Conservation (phyloP, 495 filamentous ascomycete species). For the Podospora fimiseda region DNA sequence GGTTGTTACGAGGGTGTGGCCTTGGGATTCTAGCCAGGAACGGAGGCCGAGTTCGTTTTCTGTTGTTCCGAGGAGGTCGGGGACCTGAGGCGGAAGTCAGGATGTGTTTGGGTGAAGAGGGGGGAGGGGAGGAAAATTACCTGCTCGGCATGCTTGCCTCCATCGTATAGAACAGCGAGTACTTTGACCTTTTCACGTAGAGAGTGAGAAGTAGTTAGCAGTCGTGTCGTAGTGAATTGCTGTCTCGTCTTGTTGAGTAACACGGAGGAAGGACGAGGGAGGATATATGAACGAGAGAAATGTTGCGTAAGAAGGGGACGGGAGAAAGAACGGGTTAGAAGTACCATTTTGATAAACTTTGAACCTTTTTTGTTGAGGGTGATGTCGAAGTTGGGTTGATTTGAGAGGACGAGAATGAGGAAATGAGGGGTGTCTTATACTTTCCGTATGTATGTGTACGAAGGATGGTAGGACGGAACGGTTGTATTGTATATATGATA, state of each 20-base stretch:
- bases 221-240: slow-evolving; percentile 15
- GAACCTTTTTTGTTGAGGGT: slow-evolving; percentile 5
- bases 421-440: not conserved
- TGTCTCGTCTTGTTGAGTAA: slow-evolving; percentile 4
- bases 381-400: too few relatives aligned
- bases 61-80: slow-evolving; percentile 82
- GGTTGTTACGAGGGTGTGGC: slow-evolving; percentile 93
- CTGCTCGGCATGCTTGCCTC: slow-evolving; percentile 45
- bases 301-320: slow-evolving; percentile 8
- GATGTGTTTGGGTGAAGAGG: too few relatives aligned
- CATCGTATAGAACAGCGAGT: slow-evolving; percentile 51
- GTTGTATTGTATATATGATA: too few relatives aligned
- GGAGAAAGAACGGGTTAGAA: slow-evolving; percentile 24
- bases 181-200: slow-evolving; percentile 52
- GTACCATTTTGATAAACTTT: slow-evolving; percentile 47
- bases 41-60: slow-evolving; percentile 97
- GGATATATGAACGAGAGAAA: slow-evolving; percentile 14
- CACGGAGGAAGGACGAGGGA: slow-evolving; percentile 2
- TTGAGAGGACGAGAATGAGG: not conserved
- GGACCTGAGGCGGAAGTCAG: too few relatives aligned
- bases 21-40: slow-evolving; percentile 92
- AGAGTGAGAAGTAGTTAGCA: slow-evolving; percentile 45
- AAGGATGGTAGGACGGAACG: too few relatives aligned
- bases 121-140: slow-evolving; percentile 24
- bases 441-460: too few relatives aligned